phyloP scores from a whole-genome alignment of 2,329 filamentous ascomycete genomes.

The Penicillium italicum region DNA sequence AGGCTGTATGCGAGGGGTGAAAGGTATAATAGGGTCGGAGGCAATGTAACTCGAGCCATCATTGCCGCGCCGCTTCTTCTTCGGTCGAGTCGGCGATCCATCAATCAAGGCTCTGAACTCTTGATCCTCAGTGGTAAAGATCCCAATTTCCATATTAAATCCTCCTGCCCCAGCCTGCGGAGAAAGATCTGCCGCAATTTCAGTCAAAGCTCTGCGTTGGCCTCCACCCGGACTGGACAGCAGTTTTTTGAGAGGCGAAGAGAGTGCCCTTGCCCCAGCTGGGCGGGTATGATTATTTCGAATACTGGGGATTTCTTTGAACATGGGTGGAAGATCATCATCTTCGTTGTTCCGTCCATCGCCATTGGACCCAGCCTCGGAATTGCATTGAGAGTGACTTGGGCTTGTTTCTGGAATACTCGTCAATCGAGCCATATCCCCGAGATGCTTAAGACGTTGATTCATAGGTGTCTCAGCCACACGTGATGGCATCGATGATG shows the following conservation, averaged over 20 bases:
- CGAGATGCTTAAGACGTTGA: slow-evolving; percentile 19
- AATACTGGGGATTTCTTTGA: slow-evolving; percentile 15
- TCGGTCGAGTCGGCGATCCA: slow-evolving; percentile 33
- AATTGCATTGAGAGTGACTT: slow-evolving; percentile 24
- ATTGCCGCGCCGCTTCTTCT: slow-evolving; percentile 39
- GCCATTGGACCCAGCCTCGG: slow-evolving; percentile 22
- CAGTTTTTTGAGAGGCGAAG: slow-evolving; percentile 30
- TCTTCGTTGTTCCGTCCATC: slow-evolving; percentile 34
- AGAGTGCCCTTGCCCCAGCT: slow-evolving; percentile 18
- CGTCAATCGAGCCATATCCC: slow-evolving; percentile 31
- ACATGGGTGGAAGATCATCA: slow-evolving; percentile 37
- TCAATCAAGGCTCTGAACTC: slow-evolving; percentile 37
- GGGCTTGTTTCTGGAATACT: slow-evolving; percentile 42
- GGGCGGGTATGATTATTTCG: slow-evolving; percentile 21
- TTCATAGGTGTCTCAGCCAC: slow-evolving; percentile 41
- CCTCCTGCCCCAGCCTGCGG: slow-evolving; percentile 34
- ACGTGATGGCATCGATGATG: slow-evolving; percentile 39
- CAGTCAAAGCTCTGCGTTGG: slow-evolving; percentile 38
- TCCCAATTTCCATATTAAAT: slow-evolving; percentile 35
- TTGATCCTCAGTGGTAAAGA: slow-evolving; percentile 41
- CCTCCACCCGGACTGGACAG: slow-evolving; percentile 41
- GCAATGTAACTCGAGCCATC: slow-evolving; percentile 29
- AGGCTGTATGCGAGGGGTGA: slow-evolving; percentile 25
- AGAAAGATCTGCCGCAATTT: slow-evolving; percentile 44
- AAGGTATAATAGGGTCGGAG: slow-evolving; percentile 29